Evolutionary conservation across 2,329 filamentous ascomycete genomes (phyloP).

Genomic region (Stachybotrys chartarum): DNA sequence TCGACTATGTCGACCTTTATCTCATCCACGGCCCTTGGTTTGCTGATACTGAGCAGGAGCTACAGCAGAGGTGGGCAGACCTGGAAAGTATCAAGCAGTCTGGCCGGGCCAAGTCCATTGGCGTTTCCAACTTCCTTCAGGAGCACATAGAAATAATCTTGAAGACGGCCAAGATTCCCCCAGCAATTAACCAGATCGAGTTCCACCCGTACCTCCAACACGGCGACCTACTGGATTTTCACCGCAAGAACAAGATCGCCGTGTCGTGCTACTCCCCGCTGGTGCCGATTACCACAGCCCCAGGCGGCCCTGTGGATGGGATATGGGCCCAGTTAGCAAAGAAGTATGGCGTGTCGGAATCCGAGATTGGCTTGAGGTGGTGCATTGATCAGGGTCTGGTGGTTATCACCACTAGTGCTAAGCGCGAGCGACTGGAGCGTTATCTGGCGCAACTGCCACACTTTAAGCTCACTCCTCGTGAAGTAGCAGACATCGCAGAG

Average conservation of each 20-base stretch:
- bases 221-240: slow-evolving; percentile 49
- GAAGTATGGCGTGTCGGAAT: slow-evolving; percentile 52
- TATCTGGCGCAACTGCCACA: slow-evolving; percentile 41
- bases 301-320: slow-evolving; percentile 45
- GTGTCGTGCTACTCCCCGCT: slow-evolving; percentile 50
- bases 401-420: slow-evolving; percentile 52
- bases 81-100: slow-evolving; percentile 59
- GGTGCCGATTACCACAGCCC: slow-evolving; percentile 37
- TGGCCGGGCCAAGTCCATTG: slow-evolving; percentile 62
- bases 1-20: slow-evolving; percentile 69
- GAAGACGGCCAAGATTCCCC: slow-evolving; percentile 51
- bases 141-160: slow-evolving; percentile 49
- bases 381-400: slow-evolving; percentile 52
- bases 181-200: slow-evolving; percentile 76
- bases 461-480: slow-evolving; percentile 53
- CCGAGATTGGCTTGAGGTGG: slow-evolving; percentile 54
- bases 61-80: slow-evolving; percentile 55
- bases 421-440: slow-evolving; percentile 47
- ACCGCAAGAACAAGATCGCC: slow-evolving; percentile 49
- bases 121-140: slow-evolving; percentile 67
- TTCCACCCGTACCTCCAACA: slow-evolving; percentile 71
- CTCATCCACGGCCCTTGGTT: slow-evolving; percentile 54
- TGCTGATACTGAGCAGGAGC: slow-evolving; percentile 36
- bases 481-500: slow-evolving; percentile 49
- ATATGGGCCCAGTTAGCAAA: slow-evolving; percentile 42